Conservation (phyloP, 257 asterid genomes). For the Phtheirospermum japonicum region DNA sequence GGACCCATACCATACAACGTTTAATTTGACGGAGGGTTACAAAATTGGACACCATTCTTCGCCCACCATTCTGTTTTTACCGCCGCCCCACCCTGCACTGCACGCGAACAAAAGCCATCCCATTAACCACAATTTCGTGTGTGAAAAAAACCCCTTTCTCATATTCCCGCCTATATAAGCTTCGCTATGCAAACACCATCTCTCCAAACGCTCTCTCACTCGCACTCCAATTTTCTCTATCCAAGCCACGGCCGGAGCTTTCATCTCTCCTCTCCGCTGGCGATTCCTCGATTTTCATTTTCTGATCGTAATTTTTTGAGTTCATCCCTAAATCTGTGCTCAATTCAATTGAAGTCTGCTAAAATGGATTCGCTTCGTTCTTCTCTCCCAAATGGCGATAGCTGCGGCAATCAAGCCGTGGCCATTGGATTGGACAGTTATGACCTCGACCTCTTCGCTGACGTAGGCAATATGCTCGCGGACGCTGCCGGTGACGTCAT, state of each 20-base stretch:
- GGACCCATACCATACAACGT: too few relatives aligned
- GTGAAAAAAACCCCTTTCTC: conserved; percentile 10
- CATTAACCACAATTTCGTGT: conserved; percentile 21
- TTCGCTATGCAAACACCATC: conserved; percentile 30
- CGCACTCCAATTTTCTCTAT: conserved; percentile 42
- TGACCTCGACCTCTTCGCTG: conserved; percentile 60
- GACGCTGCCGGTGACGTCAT: conserved; percentile 91
- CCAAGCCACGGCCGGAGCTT: conserved; percentile 29
- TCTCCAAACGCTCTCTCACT: conserved; percentile 47
- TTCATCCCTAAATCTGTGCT: conserved; percentile 22
- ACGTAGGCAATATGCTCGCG: conserved; percentile 66
- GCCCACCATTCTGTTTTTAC: neutral
- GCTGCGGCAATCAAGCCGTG: conserved; percentile 21
- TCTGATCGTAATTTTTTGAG: conserved; percentile 12
- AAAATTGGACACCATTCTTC: too few relatives aligned
- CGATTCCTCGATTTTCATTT: conserved; percentile 26
- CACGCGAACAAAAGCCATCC: conserved; percentile 1
- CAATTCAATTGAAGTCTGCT: conserved; percentile 23
- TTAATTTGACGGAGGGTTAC: too few relatives aligned
- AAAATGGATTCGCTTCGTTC: conserved; percentile 37
- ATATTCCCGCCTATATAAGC: conserved; percentile 31
- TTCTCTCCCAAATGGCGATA: conserved; percentile 29
- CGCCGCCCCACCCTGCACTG: neutral
- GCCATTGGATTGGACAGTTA: conserved; percentile 37
- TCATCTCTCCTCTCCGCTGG: conserved; percentile 23